Evolutionary conservation across 2,329 filamentous ascomycete species (phyloP).

Genomic region (Colletotrichum truncatum): DNA sequence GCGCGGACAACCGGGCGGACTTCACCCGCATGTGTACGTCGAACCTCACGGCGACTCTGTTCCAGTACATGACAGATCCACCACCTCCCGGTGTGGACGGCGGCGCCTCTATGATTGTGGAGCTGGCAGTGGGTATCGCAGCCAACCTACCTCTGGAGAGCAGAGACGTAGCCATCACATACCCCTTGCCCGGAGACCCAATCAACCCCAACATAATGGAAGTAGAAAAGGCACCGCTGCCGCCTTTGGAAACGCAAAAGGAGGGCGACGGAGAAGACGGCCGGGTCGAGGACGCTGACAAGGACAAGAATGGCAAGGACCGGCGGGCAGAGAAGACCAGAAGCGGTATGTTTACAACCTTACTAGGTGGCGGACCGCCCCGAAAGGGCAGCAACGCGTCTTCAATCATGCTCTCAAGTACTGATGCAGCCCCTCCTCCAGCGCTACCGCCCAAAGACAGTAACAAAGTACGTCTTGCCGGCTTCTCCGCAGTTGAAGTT

Average conservation of each 20-base stretch:
- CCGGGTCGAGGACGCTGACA: conserved; percentile 48
- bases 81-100: conserved; percentile 85
- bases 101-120: conserved; percentile 90
- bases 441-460: conserved; percentile 54
- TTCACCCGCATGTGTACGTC: conserved; percentile 77
- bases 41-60: conserved; percentile 74
- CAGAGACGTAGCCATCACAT: conserved; percentile 87
- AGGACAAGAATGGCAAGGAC: conserved; percentile 53
- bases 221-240: conserved; percentile 77
- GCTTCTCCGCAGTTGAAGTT: conserved; percentile 79
- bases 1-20: conserved; percentile 70
- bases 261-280: conserved; percentile 55
- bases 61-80: conserved; percentile 79
- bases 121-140: conserved; percentile 86
- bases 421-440: conserved; percentile 50
- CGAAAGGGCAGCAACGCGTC: conserved; percentile 45
- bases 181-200: conserved; percentile 79
- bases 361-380: conserved; percentile 29
- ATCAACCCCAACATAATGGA: conserved; percentile 85
- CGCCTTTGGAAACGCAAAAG: conserved; percentile 59
- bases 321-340: conserved; percentile 52
- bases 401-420: conserved; percentile 39
- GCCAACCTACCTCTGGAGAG: conserved; percentile 90
- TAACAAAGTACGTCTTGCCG: conserved; percentile 75
- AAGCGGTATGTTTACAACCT: conserved; percentile 53